A percentile compares a stretch with the other conserved stretches of the same genome.
phyloP scores from a whole-genome alignment of 306 rosid species.

The Dalbergia cochinchinensis region DNA sequence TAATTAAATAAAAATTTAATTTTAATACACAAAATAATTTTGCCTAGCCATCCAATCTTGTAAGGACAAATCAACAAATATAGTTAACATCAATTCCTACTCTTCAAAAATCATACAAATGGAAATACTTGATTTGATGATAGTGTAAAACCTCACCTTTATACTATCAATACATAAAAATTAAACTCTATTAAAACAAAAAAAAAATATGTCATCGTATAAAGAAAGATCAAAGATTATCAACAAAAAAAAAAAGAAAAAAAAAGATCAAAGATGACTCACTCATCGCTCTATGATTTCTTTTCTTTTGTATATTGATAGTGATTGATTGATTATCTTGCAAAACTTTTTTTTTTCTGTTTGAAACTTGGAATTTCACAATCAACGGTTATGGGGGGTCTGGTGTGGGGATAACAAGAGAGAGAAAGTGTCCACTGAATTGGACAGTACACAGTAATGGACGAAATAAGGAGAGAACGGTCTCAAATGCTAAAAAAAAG shows the following conservation, averaged over 20 bases:
- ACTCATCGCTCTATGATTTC: conserved; percentile 46
- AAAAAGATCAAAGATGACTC: conserved; percentile 44
- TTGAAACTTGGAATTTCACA: conserved; percentile 50
- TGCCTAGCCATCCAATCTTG: too few species aligned
- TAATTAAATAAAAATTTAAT: neutral
- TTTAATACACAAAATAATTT: too few species aligned
- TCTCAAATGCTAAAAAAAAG: conserved; percentile 39
- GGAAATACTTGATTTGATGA: too few species aligned
- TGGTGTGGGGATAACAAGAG: conserved; percentile 45
- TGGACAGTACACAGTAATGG: conserved; percentile 46
- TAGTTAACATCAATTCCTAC: too few species aligned
- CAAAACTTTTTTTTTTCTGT: conserved; percentile 45
- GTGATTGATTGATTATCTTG: conserved; percentile 33
- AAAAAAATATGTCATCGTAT: neutral
- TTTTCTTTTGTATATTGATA: conserved; percentile 19
- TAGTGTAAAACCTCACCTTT: neutral
- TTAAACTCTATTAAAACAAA: conserved; percentile 53
- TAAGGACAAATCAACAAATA: too few species aligned
- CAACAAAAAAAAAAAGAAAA: neutral
- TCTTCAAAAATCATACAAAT: too few species aligned
- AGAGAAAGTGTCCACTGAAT: conserved; percentile 35
- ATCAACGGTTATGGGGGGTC: conserved; percentile 51
- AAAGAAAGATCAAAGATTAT: neutral
- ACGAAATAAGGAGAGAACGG: conserved; percentile 52
- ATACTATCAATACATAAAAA: conserved; percentile 37